Evolutionary conservation across 345 rosid species (phyloP), one percentile per base, ranked within the genome.

Genomic region (Populus davidiana): DNA sequence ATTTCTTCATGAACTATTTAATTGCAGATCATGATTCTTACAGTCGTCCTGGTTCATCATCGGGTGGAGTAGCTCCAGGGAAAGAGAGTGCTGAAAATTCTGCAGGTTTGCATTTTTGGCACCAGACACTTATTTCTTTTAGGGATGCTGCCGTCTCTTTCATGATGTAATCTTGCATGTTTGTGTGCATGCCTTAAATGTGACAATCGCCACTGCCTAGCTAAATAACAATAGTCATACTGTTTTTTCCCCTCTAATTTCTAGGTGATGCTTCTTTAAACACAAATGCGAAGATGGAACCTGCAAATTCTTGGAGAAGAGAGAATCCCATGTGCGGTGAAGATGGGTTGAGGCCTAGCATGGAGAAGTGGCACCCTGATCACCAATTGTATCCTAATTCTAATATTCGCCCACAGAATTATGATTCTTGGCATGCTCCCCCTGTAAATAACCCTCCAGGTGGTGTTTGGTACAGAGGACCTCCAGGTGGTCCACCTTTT

Each of bases 381-480:
- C 78, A 85, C 38, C 97, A 87, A 25, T 79, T 86, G 25, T 89
- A 86, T 82, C 91, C 87, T 67, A 90, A 87, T 86, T 77, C 92
- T 41, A 87, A 78, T 76, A 79, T 88, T 29, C 88, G 81, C 18
- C 93, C 93, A 62, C 95, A 87, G 77, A 94, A 90, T 69, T 88
- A 79, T 83, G 94, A 88, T 82, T 80, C 87, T 74, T 96, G 94
- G 97, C 98, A 74, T 83, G 94, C 92, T 36, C 93, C 91, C 69
- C 94, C 94, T 17, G 85, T 91, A 59, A 96, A 86, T 88, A 90
- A 88, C 87, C 94, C 89, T 84, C 94, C 91, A 50, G 91, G 91
- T 79, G 94, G 92, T 83, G 90, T 85, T 79, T 94, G 99, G 99
- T 96, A 89, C 81, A 86, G 95, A 87, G 97, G 91, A 68, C 97